Evolutionary conservation across 2,329 filamentous ascomycete species (phyloP), one percentile per base, ranked within the genome.

Genomic region (Ophiostoma tasmaniense): DNA sequence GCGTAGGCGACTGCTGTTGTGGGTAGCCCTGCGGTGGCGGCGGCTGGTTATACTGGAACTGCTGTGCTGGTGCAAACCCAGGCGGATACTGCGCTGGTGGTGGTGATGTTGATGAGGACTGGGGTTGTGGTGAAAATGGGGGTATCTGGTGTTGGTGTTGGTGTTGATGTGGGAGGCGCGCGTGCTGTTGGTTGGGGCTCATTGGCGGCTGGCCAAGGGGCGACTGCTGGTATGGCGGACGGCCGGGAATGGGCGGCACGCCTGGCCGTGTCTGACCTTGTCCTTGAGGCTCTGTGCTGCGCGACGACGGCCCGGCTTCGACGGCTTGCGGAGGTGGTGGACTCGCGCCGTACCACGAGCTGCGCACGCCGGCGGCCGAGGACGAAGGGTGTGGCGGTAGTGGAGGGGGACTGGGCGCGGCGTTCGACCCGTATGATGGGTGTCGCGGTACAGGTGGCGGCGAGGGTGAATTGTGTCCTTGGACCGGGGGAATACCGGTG

Each of bases 191-290:
- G 69, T 20, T 73, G 72, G 2, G 72, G 73, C 68, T 76, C 74
- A 67, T 76, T 73, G 73, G 73, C 7, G 73, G 70, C 25, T 72
- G 69, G 66, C 73, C 69, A 3, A 72, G 73, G 2, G 73, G 72
- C 3, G 72, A 71, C 67, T 72, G 69, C 52, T 73, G 73, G 68
- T 73, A 73, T 0, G 67, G 55, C 4, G 71, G 73, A 7, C 72
- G 70, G n/a, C 70, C 70, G 6, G 72, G 71, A 1, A 72, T 64
- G 0, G 70, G 71, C 1, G 72, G 71, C 5, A 52, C 68, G 35
- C 64, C 69, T 1, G 66, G 30, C 4, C 52, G 28, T 64, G 61
- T 2, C 17, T 66, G 64, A 14, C 42, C 42, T 39, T 39, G 37
- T n/a, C 42, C 42, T 45, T 45, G 42, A 1, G 42, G 42, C 42